Conservation (phyloP, 495 filamentous ascomycete genomes). For the Aspergillus diversus region DNA sequence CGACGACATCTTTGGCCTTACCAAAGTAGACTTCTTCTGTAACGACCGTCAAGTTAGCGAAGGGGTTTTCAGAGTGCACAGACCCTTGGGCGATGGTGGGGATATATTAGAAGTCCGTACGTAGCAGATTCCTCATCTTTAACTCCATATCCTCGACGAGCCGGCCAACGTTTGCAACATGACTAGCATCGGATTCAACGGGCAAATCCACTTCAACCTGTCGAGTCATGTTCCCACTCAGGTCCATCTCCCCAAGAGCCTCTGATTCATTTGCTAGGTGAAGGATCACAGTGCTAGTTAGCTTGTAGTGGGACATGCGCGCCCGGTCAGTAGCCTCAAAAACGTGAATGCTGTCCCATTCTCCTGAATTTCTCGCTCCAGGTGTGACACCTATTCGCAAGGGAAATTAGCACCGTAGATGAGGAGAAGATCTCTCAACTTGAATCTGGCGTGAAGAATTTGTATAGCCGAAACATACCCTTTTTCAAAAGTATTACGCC, state of each 20-base stretch:
- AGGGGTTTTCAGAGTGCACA: neutral
- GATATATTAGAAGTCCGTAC: constrained; percentile 40
- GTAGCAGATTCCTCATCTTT: constrained; percentile 98
- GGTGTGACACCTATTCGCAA: constrained; percentile 59
- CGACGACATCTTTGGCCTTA: constrained; percentile 99
- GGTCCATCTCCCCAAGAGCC: constrained; percentile 83
- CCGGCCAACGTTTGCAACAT: constrained; percentile 93
- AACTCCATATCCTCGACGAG: constrained; percentile 99
- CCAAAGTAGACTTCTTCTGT: constrained; percentile 97
- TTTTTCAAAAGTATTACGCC: constrained; percentile 96
- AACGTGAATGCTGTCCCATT: constrained; percentile 98
- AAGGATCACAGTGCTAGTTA: constrained; percentile 95
- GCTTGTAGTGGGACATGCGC: constrained; percentile 92
- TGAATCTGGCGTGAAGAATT: neutral
- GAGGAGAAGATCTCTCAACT: neutral
- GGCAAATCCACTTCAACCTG: constrained; percentile 91
- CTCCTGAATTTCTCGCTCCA: constrained; percentile 72
- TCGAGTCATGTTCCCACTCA: constrained; percentile 96
- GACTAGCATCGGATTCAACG: constrained; percentile 86
- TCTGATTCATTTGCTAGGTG: constrained; percentile 74
- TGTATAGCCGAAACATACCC: constrained; percentile 48
- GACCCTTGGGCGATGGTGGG: neutral
- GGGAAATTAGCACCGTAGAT: constrained; percentile 6
- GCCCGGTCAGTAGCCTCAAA: constrained; percentile 93
- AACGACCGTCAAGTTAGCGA: constrained; percentile 20